These are phyloP conservation scores for Phytophthora uliginosa DNA, from an alignment of 352 stramenopile species.

Conservation along the genomic window DNA sequence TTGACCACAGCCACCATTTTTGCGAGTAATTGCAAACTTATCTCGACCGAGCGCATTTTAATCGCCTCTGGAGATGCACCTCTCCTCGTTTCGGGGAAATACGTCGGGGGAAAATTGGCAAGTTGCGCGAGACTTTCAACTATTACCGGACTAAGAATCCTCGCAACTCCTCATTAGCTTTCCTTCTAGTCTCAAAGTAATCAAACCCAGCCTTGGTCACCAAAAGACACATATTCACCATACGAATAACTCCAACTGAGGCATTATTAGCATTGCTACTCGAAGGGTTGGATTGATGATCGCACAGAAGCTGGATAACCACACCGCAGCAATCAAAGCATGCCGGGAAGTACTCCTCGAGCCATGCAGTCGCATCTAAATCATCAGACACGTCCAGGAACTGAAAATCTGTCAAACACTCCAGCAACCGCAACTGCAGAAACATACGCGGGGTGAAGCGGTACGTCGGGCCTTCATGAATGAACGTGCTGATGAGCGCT, in stretches of 20 bases:
- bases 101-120: not conserved
- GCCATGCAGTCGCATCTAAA: slow-evolving; percentile 10
- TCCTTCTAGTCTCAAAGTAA: slow-evolving; percentile 19
- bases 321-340: slow-evolving; percentile 30
- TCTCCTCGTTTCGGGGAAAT: slow-evolving; percentile 1
- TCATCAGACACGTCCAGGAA: slow-evolving; percentile 18
- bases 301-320: slow-evolving; percentile 17
- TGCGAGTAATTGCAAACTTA: slow-evolving; percentile 23
- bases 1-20: slow-evolving; percentile 14
- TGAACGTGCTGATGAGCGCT: slow-evolving; percentile 7
- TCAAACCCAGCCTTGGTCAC: slow-evolving; percentile 26
- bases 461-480: slow-evolving; percentile 22
- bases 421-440: slow-evolving; percentile 19
- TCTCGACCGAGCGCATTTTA: slow-evolving; percentile 9
- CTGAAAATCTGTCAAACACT: slow-evolving; percentile 1
- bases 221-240: slow-evolving; percentile 29
- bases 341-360: slow-evolving; percentile 10
- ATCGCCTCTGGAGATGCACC: not conserved
- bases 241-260: slow-evolving; percentile 14
- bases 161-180: slow-evolving; percentile 10
- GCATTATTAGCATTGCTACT: not conserved
- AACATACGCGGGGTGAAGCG: slow-evolving; percentile 13
- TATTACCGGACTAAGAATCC: slow-evolving; percentile 16
- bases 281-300: not conserved
- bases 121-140: slow-evolving; percentile 11